phyloP scores from a whole-genome alignment of 2,329 filamentous ascomycete genomes.

The Fusarium sp. region DNA sequence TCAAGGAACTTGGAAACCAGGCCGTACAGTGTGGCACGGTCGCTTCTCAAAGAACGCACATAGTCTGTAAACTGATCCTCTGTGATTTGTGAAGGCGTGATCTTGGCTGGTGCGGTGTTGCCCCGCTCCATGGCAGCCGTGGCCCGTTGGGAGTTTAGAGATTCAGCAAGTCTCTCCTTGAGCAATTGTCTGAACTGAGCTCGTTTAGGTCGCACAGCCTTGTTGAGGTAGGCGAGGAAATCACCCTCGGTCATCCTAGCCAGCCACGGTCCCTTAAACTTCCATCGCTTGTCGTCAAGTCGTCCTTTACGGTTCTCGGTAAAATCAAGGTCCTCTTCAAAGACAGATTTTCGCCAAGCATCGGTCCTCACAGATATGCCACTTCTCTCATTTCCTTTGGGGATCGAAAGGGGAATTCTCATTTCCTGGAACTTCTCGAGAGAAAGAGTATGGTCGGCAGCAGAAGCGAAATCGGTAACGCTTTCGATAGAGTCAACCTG shows the following conservation, averaged over 20 bases:
- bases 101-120: conserved; percentile 45
- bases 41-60: conserved; percentile 64
- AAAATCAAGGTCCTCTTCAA: conserved; percentile 69
- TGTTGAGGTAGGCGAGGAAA: conserved; percentile 68
- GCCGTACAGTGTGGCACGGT: conserved; percentile 64
- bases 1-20: conserved; percentile 72
- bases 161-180: conserved; percentile 60
- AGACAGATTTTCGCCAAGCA: conserved; percentile 63
- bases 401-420: conserved; percentile 75
- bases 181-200: conserved; percentile 67
- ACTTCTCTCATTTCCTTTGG: conserved; percentile 47
- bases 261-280: conserved; percentile 75
- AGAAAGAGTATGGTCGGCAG: conserved; percentile 83
- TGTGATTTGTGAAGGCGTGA: conserved; percentile 56
- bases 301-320: conserved; percentile 57
- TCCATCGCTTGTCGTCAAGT: conserved; percentile 68
- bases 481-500: conserved; percentile 87
- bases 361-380: conserved; percentile 32
- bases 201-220: conserved; percentile 65
- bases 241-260: conserved; percentile 71
- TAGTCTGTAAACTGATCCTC: conserved; percentile 65
- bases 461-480: conserved; percentile 88
- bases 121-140: conserved; percentile 56
- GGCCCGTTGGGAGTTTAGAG: conserved; percentile 57
- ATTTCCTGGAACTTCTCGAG: conserved; percentile 90